Conservation (phyloP, 192 early-diverging fungal species). For the Coemansia sp. region DNA sequence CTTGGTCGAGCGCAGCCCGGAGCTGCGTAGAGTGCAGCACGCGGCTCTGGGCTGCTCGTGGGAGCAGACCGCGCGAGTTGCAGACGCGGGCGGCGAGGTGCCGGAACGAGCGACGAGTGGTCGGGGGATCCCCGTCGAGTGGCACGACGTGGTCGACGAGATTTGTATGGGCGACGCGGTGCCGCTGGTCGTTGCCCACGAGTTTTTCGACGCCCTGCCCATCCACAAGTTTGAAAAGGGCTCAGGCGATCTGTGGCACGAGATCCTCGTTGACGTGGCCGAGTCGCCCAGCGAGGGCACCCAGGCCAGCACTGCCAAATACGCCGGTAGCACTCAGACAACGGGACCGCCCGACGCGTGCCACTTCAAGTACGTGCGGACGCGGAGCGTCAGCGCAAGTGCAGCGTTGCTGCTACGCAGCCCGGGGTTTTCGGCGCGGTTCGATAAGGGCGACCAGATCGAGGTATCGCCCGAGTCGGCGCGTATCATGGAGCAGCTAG, state of each 20-base stretch:
- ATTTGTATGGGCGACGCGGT: constrained; percentile 50
- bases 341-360: constrained; percentile 45
- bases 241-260: constrained; percentile 75
- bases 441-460: constrained; percentile 70
- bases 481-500: constrained; percentile 62
- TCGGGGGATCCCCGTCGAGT: constrained; percentile 40
- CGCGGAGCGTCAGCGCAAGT: constrained; percentile 58
- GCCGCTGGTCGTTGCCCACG: constrained; percentile 84
- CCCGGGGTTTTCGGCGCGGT: constrained; percentile 46
- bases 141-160: constrained; percentile 70
- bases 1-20: constrained; percentile 83
- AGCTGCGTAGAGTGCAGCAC: constrained; percentile 66
- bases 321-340: not conserved
- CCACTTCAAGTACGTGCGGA: constrained; percentile 75
- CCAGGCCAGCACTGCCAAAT: no score
- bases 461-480: constrained; percentile 85
- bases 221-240: constrained; percentile 75
- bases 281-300: constrained; percentile 50
- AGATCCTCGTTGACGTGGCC: constrained; percentile 84
- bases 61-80: not conserved
- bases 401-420: constrained; percentile 48
- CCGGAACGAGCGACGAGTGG: constrained; percentile 2
- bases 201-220: constrained; percentile 97
- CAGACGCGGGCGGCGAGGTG: constrained; percentile 7
- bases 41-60: constrained; percentile 46